Percentiles rank a stretch among this genome's conserved stretches.
These are phyloP conservation scores for Coemansia sp. DNA, from an alignment of 192 early-diverging fungal species.

Conservation along the genomic window DNA sequence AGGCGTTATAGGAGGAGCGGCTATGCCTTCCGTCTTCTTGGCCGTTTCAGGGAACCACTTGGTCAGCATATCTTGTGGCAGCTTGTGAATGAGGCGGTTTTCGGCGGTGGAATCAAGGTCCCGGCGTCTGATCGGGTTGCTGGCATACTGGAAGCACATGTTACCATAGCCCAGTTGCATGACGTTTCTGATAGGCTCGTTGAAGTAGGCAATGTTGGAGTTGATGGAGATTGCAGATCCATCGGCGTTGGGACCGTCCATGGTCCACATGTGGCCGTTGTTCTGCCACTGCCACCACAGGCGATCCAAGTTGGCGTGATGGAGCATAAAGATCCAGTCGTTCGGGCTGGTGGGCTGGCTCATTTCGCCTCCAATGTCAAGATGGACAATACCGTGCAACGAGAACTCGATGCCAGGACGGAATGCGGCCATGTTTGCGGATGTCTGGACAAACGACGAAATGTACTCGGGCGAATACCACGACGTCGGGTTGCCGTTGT, in stretches of 20 bases:
- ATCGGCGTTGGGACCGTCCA: slow-evolving; percentile 47
- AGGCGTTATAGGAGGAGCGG: slow-evolving; percentile 1
- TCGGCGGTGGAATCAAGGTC: slow-evolving; percentile 15
- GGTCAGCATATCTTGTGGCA: slow-evolving; percentile 31
- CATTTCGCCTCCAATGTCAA: slow-evolving; percentile 57
- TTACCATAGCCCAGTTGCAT: slow-evolving; percentile 56
- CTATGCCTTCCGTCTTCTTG: slow-evolving; percentile 9
- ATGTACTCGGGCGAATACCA: slow-evolving; percentile 56
- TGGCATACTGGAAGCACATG: slow-evolving; percentile 56
- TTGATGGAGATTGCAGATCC: slow-evolving; percentile 19
- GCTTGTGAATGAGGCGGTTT: slow-evolving; percentile 13
- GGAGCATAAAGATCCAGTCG: slow-evolving; percentile 57
- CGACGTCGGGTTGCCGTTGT: slow-evolving; percentile 36
- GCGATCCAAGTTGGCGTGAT: slow-evolving; percentile 55
- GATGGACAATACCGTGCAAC: slow-evolving; percentile 53
- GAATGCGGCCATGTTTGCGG: slow-evolving; percentile 38
- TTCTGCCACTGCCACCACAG: slow-evolving; percentile 58
- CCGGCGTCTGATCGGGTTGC: slow-evolving; percentile 37
- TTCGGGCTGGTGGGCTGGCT: slow-evolving; percentile 47
- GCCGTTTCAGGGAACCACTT: slow-evolving; percentile 44
- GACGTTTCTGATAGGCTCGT: slow-evolving; percentile 43
- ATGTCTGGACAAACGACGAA: slow-evolving; percentile 37
- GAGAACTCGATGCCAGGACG: slow-evolving; percentile 51
- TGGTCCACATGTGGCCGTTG: slow-evolving; percentile 35
- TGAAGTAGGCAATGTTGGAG: slow-evolving; percentile 39